Conservation (phyloP, 768 basidiomycete genomes). For the Suillus sp. region DNA sequence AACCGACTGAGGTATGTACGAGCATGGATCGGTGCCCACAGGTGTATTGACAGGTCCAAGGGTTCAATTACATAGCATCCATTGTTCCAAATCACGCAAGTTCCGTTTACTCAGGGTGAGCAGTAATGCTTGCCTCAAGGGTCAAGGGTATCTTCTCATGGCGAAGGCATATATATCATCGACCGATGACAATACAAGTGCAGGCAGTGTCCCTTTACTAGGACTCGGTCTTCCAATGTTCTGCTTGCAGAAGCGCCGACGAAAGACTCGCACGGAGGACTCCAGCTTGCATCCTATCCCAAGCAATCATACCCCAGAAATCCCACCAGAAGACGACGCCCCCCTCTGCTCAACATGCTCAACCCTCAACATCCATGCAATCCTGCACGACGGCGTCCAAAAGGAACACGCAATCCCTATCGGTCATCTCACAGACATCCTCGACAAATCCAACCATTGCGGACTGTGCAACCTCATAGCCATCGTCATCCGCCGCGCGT, state of each 20-base stretch:
- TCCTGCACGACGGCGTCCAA: slow-evolving; percentile 9
- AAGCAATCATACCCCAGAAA: neutral
- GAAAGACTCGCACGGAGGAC: neutral
- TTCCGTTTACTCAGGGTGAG: neutral
- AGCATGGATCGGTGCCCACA: neutral
- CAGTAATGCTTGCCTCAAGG: neutral
- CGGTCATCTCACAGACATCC: slow-evolving; percentile 7
- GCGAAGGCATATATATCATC: neutral
- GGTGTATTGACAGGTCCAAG: neutral
- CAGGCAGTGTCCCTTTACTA: neutral
- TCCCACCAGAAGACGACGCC: neutral
- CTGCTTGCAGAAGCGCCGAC: neutral
- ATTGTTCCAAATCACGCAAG: neutral
- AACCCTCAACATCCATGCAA: slow-evolving; percentile 5
- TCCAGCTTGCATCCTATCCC: neutral
- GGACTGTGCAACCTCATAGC: slow-evolving; percentile 8
- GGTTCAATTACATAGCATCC: neutral
- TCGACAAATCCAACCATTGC: slow-evolving; percentile 10
- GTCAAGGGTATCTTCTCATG: neutral
- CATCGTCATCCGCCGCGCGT: slow-evolving; percentile 5
- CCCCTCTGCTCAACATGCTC: slow-evolving; percentile 14
- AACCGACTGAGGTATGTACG: neutral
- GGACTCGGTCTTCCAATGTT: neutral
- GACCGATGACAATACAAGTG: neutral
- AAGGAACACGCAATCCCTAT: neutral